Percentiles rank a stretch among this genome's conserved stretches.
phyloP scores from a whole-genome alignment of 306 rosid genomes.

The Cucurbita argyrosperma region DNA sequence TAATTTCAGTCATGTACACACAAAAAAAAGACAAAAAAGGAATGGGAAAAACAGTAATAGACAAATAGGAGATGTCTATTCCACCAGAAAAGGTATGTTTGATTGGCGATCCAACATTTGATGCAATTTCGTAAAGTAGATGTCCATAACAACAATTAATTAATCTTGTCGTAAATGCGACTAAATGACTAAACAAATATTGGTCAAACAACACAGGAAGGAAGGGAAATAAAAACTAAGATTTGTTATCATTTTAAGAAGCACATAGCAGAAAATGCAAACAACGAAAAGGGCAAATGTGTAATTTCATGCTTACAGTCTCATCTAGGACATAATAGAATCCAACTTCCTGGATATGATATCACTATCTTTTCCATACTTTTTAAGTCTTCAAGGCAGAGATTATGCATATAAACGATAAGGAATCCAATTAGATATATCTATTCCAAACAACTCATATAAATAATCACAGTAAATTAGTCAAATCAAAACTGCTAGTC shows the following conservation, averaged over 20 bases:
- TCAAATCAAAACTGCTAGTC: background rate
- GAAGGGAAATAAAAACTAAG: background rate
- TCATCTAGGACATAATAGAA: background rate
- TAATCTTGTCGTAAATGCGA: background rate
- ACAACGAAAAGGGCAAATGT: slow-evolving; percentile 17
- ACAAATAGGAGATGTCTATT: background rate
- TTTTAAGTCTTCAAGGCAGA: background rate
- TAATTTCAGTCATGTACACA: background rate
- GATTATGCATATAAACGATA: background rate
- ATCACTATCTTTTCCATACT: background rate
- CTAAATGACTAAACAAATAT: background rate
- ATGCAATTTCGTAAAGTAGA: background rate
- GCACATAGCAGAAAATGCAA: background rate
- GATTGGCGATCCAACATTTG: background rate
- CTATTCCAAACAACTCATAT: background rate
- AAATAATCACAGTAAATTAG: background rate
- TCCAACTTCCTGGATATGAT: slow-evolving; percentile 8
- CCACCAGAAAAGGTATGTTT: background rate
- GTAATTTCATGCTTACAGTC: slow-evolving; percentile 17
- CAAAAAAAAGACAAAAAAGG: background rate
- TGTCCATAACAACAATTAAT: background rate
- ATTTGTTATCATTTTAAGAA: background rate
- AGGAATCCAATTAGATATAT: background rate
- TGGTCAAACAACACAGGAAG: background rate
- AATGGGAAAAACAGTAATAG: background rate